Conservation (phyloP, 768 basidiomycete genomes). For the Boletus rufocinnamomeus region DNA sequence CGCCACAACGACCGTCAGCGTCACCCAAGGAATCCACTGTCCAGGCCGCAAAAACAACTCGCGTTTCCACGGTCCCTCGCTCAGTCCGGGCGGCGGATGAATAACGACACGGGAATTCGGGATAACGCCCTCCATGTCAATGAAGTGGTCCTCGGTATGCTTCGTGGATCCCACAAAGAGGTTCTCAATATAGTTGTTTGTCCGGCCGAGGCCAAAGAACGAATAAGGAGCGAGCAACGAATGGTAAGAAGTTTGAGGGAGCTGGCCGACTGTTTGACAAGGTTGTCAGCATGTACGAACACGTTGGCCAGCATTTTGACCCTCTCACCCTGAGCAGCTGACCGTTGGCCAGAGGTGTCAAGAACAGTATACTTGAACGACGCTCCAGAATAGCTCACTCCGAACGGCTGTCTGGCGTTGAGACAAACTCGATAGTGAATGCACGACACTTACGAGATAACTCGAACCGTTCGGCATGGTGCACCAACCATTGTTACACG, state of each 20-base stretch:
- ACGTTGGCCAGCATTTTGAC: neutral
- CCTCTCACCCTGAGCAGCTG: constrained; percentile 80
- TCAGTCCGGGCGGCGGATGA: constrained; percentile 63
- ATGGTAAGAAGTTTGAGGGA: constrained; percentile 92
- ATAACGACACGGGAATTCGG: constrained; percentile 98
- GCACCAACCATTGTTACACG: constrained; percentile 84
- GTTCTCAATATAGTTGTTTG: constrained; percentile 99
- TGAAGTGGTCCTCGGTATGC: constrained; percentile 68
- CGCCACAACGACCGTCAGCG: constrained; percentile 76
- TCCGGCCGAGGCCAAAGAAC: constrained; percentile 95
- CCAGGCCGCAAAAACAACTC: constrained; percentile 92
- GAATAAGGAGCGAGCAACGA: constrained; percentile 89
- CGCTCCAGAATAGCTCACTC: constrained; percentile 92
- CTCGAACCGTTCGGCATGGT: constrained; percentile 56
- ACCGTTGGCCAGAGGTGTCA: constrained; percentile 84
- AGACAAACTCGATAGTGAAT: neutral
- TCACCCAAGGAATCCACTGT: constrained; percentile 98
- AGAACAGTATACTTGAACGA: constrained; percentile 97
- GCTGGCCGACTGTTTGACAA: constrained; percentile 71
- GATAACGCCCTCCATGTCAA: constrained; percentile 95
- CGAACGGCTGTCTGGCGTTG: constrained; percentile 67
- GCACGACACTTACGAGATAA: constrained; percentile 66
- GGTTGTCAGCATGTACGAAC: constrained; percentile 3
- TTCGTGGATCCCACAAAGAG: constrained; percentile 93
- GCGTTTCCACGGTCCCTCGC: constrained; percentile 68